Evolutionary conservation across 208 protist species (phyloP).

Genomic region (Leishmania gerbilli): DNA sequence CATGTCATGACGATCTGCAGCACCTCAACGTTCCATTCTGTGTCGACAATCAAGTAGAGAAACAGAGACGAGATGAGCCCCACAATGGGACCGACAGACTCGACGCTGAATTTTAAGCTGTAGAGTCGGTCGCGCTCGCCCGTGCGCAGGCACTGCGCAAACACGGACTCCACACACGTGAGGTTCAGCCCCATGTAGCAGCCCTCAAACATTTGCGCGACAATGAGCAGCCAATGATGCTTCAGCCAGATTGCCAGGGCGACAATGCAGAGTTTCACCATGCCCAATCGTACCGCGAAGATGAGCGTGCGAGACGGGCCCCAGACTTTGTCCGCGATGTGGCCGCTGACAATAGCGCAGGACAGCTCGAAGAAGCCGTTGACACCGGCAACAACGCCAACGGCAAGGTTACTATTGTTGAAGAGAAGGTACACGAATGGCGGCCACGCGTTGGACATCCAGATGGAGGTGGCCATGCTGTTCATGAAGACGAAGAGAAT

Average conservation of each 20-base stretch:
- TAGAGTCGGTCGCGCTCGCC: slow-evolving; percentile 71
- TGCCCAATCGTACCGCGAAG: slow-evolving; percentile 48
- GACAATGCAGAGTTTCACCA: slow-evolving; percentile 43
- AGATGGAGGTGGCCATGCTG: slow-evolving; percentile 72
- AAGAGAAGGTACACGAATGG: slow-evolving; percentile 65
- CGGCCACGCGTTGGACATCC: slow-evolving; percentile 77
- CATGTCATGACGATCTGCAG: slow-evolving; percentile 58
- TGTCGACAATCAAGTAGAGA: slow-evolving; percentile 51
- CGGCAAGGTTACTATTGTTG: slow-evolving; percentile 55
- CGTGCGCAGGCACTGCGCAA: slow-evolving; percentile 63
- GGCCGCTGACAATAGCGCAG: slow-evolving; percentile 49
- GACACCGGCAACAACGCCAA: slow-evolving; percentile 63
- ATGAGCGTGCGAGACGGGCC: slow-evolving; percentile 60
- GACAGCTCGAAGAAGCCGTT: slow-evolving; percentile 62
- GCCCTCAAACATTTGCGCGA: slow-evolving; percentile 66
- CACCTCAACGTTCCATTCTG: slow-evolving; percentile 48
- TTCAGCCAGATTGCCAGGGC: slow-evolving; percentile 38
- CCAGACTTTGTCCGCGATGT: slow-evolving; percentile 56
- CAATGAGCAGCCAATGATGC: slow-evolving; percentile 39
- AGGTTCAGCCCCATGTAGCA: slow-evolving; percentile 69
- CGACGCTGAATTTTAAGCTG: slow-evolving; percentile 70
- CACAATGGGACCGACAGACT: slow-evolving; percentile 57
- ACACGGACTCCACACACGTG: slow-evolving; percentile 67
- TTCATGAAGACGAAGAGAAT: slow-evolving; percentile 77
- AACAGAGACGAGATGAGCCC: slow-evolving; percentile 51